Evolutionary conservation across 768 basidiomycete genomes (phyloP), one percentile per base, ranked within the genome.

Genomic region (Hericium erinaceus): DNA sequence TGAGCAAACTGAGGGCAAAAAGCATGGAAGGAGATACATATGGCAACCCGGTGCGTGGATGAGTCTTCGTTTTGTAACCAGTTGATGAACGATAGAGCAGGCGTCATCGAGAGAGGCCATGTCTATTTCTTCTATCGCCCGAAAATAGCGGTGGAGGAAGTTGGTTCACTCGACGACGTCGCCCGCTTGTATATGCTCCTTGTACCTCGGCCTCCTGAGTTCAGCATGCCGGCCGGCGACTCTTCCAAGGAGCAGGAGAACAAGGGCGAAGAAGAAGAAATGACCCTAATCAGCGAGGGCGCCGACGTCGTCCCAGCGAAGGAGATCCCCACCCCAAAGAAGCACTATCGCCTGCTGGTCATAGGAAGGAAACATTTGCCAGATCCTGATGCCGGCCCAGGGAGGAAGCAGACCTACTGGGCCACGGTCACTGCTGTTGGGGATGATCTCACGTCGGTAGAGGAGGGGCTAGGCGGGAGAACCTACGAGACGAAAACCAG

Each of bases 81-180:
- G 39, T 46, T 55, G 6, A 39, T 22, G 15, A 16, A 39, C 26
- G 15, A 16, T 20, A 28, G 56, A 33, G 10, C 52, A 82, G 80
- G 80, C 9, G 77, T 77, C 10, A 80, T 80, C 53, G 80, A 83
- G 62, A 70, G 81, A 15, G 82, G 81, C 9, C 79, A 83, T 59
- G 74, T 85, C 48, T 84, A 84, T 68, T 83, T 85, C 67, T 80
- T 83, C 69, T 85, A 82, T 63, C 77, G 80, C 11, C 83, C 82
- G 3, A 76, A 79, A 28, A 81, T 83, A 18, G 68, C 82, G 62
- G 65, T 70, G 13, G 76, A 81, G 58, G 75, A 81, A 57, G 80
- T 75, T 0, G 65, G 76, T n/a, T 79, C 78, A 7, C 58, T 84
- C 33, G 80, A 83, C 65, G 82, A 84, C 58, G 74, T 85, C 37